phyloP scores from a whole-genome alignment of 2,329 filamentous ascomycete genomes.

The Emergomyces pasteurianus region DNA sequence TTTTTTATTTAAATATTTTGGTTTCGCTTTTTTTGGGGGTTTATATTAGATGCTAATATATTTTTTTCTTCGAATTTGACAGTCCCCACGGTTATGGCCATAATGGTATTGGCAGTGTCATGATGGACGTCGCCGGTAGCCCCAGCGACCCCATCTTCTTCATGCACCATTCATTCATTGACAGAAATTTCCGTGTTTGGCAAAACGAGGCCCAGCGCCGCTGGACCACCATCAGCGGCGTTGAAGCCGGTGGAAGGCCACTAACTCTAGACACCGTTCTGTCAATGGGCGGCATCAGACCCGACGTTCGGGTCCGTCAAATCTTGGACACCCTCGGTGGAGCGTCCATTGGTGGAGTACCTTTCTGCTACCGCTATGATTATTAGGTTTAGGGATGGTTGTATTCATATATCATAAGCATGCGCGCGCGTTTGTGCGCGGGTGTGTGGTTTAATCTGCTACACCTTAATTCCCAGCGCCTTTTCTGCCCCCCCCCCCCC shows the following conservation, averaged over 20 bases:
- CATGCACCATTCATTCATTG: conserved; percentile 36
- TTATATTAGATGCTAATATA: not conserved
- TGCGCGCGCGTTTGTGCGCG: not conserved
- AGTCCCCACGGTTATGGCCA: conserved; percentile 1
- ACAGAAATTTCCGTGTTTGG: conserved; percentile 38
- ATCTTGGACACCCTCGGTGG: conserved; percentile 2
- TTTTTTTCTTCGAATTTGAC: not conserved
- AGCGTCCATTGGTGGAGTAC: not conserved
- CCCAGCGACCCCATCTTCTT: conserved; percentile 36
- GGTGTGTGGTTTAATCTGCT: not conserved
- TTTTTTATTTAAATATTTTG: too few relatives aligned
- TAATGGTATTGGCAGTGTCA: conserved; percentile 1
- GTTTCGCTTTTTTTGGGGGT: too few relatives aligned
- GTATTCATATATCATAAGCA: not conserved
- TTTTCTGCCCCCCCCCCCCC: too few relatives aligned
- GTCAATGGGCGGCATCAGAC: not conserved
- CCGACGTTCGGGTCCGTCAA: not conserved
- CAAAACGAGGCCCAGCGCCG: conserved; percentile 23
- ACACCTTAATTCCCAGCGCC: not conserved
- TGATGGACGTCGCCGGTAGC: conserved; percentile 30
- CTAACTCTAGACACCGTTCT: not conserved
- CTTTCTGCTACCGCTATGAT: conserved; percentile 4
- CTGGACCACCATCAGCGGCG: conserved; percentile 1
- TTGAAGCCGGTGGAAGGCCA: not conserved
- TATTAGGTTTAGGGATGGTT: not conserved